Percentiles rank a stretch among this genome's conserved stretches.
These are phyloP conservation scores for Acacia crassicarpa DNA, from an alignment of 306 rosid species.

Conservation along the genomic window DNA sequence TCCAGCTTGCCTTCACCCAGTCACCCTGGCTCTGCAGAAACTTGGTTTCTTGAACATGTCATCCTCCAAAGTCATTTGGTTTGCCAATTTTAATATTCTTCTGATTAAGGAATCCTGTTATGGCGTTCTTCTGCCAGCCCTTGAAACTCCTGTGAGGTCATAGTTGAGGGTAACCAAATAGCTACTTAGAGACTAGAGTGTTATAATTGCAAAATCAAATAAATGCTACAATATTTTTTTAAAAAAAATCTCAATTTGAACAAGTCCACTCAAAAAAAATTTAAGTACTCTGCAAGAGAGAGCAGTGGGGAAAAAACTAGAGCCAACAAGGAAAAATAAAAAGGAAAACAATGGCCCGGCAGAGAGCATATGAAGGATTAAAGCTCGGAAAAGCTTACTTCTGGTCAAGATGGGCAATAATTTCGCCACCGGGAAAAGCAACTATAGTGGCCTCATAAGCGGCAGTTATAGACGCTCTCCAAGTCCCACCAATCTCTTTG, in stretches of 20 bases:
- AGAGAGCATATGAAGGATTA: constrained; percentile 8
- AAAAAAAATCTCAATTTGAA: constrained; percentile 16
- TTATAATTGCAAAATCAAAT: not conserved
- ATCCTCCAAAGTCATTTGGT: constrained; percentile 49
- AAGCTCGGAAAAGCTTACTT: constrained; percentile 55
- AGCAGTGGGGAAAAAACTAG: not conserved
- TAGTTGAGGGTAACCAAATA: not conserved
- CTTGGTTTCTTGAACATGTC: not conserved
- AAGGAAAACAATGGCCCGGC: not conserved
- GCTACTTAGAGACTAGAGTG: constrained; percentile 5
- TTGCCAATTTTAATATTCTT: constrained; percentile 71
- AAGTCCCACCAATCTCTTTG: constrained; percentile 76
- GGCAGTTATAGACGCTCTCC: constrained; percentile 79
- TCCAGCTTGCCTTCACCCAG: constrained; percentile 2
- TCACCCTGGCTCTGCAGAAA: constrained; percentile 9
- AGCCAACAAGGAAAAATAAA: not conserved
- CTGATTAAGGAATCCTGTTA: constrained; percentile 60
- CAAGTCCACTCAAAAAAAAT: not conserved
- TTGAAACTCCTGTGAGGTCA: constrained; percentile 79
- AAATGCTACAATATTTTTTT: not conserved
- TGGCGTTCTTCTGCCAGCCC: constrained; percentile 95
- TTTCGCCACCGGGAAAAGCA: constrained; percentile 93
- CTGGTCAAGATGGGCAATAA: constrained; percentile 94
- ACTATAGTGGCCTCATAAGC: constrained; percentile 68
- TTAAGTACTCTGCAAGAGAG: not conserved